phyloP scores from a whole-genome alignment of 257 asterid genomes.

The Lycium barbarum region DNA sequence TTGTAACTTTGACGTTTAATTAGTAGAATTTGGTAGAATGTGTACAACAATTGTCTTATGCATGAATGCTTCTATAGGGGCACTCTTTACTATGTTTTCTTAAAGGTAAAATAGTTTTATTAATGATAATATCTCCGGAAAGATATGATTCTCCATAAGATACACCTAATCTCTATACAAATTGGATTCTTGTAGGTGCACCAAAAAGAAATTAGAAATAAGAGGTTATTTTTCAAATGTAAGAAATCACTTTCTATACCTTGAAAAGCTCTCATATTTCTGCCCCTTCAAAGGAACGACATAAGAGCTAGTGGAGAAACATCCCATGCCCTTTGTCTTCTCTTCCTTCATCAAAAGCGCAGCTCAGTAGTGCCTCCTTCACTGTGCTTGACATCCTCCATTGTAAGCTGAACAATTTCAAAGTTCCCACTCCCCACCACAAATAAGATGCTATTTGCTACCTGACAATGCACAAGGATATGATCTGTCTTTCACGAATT shows the following conservation, averaged over 20 bases:
- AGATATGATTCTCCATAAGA: neutral
- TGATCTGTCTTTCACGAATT: neutral
- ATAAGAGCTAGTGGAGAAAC: constrained; percentile 2
- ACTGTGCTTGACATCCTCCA: constrained; percentile 6
- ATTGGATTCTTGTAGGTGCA: neutral
- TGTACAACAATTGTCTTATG: neutral
- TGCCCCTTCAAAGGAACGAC: neutral
- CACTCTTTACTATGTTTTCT: neutral
- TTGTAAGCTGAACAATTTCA: constrained; percentile 9
- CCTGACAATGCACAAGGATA: constrained; percentile 4
- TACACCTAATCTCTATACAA: neutral
- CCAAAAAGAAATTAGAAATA: neutral
- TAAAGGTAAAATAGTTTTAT: neutral
- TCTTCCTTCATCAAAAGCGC: neutral
- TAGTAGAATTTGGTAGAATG: constrained; percentile 4
- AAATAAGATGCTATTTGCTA: constrained; percentile 12
- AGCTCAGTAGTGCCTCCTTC: neutral
- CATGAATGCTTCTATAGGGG: neutral
- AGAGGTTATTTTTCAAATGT: constrained; percentile 2
- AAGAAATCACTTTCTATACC: neutral
- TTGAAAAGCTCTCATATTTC: constrained; percentile 1
- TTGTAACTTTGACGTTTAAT: neutral
- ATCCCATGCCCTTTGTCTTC: neutral
- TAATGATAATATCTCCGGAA: neutral
- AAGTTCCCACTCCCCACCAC: neutral